Percentiles rank a stretch among this genome's conserved stretches.
Conservation (phyloP, 208 protist species). For the Entamoeba histolytica region DNA sequence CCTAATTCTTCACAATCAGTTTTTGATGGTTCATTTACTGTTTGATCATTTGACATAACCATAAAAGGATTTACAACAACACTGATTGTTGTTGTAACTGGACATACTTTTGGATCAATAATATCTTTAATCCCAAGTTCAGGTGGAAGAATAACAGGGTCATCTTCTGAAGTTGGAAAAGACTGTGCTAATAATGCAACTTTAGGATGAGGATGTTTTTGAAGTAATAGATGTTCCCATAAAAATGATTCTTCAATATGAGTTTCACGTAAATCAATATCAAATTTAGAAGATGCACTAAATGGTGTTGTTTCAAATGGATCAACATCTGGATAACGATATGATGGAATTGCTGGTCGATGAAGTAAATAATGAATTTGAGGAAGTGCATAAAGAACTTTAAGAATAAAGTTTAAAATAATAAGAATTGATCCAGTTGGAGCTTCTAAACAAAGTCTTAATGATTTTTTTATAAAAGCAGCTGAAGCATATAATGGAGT, state of each 20-base stretch:
- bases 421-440: neutral
- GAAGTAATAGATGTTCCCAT: neutral
- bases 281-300: neutral
- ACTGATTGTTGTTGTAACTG: neutral
- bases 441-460: neutral
- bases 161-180: neutral
- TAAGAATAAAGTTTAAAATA: neutral
- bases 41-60: neutral
- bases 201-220: neutral
- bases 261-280: neutral
- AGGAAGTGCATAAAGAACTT: neutral
- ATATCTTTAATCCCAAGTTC: neutral
- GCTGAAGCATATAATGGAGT: neutral
- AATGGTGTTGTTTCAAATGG: neutral
- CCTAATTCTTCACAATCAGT: neutral
- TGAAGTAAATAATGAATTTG: neutral
- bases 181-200: neutral
- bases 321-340: neutral
- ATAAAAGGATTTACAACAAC: neutral
- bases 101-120: neutral
- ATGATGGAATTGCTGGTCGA: neutral
- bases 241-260: neutral
- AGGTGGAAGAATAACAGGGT: neutral
- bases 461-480: neutral
- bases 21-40: neutral